Percentiles rank a stretch among this genome's conserved stretches.
phyloP scores from a whole-genome alignment of 768 basidiomycete species.

The Psilocybe cubensis region DNA sequence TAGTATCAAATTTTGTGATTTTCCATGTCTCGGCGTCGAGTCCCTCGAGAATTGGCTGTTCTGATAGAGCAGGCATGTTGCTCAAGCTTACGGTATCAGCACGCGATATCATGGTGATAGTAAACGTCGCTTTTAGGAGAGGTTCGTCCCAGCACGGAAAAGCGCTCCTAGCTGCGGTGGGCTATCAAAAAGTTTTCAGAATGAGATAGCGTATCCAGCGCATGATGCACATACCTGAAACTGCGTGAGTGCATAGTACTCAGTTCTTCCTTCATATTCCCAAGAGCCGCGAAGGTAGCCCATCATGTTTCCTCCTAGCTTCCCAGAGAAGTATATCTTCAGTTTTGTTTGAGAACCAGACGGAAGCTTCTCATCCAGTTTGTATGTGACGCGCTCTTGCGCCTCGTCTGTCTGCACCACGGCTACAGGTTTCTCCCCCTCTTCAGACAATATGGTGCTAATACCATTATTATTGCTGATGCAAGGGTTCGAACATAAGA shows the following conservation, averaged over 20 bases:
- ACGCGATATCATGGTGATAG: conserved; percentile 78
- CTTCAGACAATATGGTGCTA: conserved; percentile 56
- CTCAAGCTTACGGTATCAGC: conserved; percentile 74
- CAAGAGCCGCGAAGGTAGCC: conserved; percentile 81
- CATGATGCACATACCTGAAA: conserved; percentile 61
- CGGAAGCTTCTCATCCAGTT: conserved; percentile 60
- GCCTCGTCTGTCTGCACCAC: conserved; percentile 56
- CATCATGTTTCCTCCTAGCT: conserved; percentile 73
- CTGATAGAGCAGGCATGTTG: conserved; percentile 84
- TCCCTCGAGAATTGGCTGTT: conserved; percentile 47
- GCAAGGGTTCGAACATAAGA: background rate
- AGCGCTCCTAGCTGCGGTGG: conserved; percentile 81
- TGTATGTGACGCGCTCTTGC: conserved; percentile 71
- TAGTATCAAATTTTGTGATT: conserved; percentile 77
- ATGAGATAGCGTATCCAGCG: background rate
- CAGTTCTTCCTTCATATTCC: conserved; percentile 64
- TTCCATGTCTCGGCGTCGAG: conserved; percentile 62
- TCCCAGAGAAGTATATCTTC: conserved; percentile 68
- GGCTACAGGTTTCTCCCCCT: conserved; percentile 47
- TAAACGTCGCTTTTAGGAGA: conserved; percentile 81
- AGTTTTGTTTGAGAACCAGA: conserved; percentile 73
- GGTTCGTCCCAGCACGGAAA: conserved; percentile 97
- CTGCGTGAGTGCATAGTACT: conserved; percentile 83
- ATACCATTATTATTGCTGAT: background rate
- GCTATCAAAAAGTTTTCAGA: conserved; percentile 41